phyloP scores from a whole-genome alignment of 345 rosid genomes.

The Anastatica hierochuntica region DNA sequence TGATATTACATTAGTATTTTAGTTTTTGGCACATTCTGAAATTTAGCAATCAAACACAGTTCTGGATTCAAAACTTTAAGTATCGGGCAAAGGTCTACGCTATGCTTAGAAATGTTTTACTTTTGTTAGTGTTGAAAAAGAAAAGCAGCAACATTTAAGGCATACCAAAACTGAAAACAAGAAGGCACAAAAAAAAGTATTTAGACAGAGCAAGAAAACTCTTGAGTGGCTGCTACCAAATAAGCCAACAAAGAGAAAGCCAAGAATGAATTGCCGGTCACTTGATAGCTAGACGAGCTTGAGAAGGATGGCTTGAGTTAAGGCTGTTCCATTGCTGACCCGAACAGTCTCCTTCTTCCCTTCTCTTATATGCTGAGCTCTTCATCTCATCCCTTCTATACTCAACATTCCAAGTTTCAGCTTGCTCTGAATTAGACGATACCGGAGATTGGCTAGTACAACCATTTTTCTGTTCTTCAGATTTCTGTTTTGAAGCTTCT shows the following conservation, averaged over 20 bases:
- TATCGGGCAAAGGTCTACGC: background rate
- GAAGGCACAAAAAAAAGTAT: background rate
- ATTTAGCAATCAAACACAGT: background rate
- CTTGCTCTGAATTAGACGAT: conserved; percentile 35
- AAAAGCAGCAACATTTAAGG: conserved; percentile 4
- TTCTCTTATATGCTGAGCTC: conserved; percentile 32
- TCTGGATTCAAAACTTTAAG: background rate
- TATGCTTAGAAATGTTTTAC: background rate
- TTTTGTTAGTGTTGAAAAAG: background rate
- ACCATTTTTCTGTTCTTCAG: conserved; percentile 27
- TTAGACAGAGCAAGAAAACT: conserved; percentile 17
- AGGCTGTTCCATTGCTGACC: conserved; percentile 53
- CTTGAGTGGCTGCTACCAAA: conserved; percentile 19
- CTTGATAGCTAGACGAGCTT: conserved; percentile 45
- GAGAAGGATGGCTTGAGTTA: conserved; percentile 45
- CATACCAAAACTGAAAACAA: background rate
- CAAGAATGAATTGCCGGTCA: conserved; percentile 99
- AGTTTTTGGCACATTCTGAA: conserved; percentile 3
- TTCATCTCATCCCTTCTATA: conserved; percentile 25
- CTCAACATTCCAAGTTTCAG: conserved; percentile 29
- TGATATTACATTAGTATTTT: conserved; percentile 2
- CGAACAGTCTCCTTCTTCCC: conserved; percentile 48
- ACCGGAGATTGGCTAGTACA: conserved; percentile 8
- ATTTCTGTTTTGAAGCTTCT: conserved; percentile 29
- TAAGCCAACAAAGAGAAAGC: conserved; percentile 48